phyloP scores from a whole-genome alignment of 805 yeast genomes.

The Candida taoyuanica region DNA sequence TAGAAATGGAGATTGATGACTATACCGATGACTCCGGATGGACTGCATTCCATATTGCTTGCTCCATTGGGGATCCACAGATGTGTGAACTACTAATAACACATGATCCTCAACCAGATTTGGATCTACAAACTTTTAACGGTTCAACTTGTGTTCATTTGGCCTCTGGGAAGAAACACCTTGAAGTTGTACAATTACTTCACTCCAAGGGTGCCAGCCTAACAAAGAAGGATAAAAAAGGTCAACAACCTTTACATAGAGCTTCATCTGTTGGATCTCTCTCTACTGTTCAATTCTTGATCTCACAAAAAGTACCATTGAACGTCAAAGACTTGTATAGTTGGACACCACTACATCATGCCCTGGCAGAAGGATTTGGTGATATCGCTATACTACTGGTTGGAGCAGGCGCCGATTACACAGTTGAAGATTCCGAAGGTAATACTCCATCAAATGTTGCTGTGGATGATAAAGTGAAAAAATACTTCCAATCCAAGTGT shows the following conservation, averaged over 20 bases:
- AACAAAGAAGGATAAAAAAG: constrained; percentile 60
- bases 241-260: constrained; percentile 68
- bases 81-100: constrained; percentile 48
- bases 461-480: constrained; percentile 46
- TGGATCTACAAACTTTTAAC: constrained; percentile 54
- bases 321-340: constrained; percentile 67
- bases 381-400: constrained; percentile 65
- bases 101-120: constrained; percentile 51
- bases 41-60: constrained; percentile 83
- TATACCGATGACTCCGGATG: constrained; percentile 73
- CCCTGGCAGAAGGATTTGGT: constrained; percentile 84
- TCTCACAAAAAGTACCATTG: constrained; percentile 52
- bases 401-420: constrained; percentile 61
- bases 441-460: constrained; percentile 51
- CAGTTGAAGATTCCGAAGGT: constrained; percentile 45
- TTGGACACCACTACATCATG: constrained; percentile 88
- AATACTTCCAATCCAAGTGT: constrained; percentile 33
- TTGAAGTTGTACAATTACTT: constrained; percentile 48
- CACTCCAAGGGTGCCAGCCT: constrained; percentile 53
- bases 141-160: constrained; percentile 76
- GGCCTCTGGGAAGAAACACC: constrained; percentile 67
- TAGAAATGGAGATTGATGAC: constrained; percentile 61
- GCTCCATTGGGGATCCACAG: constrained; percentile 61
- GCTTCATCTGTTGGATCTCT: constrained; percentile 77
- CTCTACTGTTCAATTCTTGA: constrained; percentile 50